phyloP scores from a whole-genome alignment of 2,329 filamentous ascomycete genomes.

The Ophiosphaerella narmari region DNA sequence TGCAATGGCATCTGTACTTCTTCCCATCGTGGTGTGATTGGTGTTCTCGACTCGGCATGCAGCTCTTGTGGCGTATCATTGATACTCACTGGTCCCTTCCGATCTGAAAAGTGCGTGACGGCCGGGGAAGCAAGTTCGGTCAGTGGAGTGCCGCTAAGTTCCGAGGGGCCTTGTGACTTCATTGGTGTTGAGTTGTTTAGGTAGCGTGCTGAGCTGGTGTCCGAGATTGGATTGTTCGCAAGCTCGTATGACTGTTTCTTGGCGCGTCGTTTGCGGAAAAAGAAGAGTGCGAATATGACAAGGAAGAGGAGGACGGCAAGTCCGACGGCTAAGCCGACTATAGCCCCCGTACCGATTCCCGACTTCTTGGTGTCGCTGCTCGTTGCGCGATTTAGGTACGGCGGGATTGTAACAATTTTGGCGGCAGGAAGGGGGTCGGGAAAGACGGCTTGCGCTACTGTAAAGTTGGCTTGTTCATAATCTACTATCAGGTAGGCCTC shows the following conservation, averaged over 20 bases:
- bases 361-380: slow-evolving; percentile 6
- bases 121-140: slow-evolving; percentile 27
- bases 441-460: slow-evolving; percentile 47
- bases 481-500: slow-evolving; percentile 61
- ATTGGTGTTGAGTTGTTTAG: slow-evolving; percentile 4
- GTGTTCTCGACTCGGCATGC: slow-evolving; percentile 22
- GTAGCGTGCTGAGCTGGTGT: slow-evolving; percentile 15
- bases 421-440: slow-evolving; percentile 36
- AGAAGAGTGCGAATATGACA: slow-evolving; percentile 21
- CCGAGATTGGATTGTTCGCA: slow-evolving; percentile 23
- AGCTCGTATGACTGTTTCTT: slow-evolving; percentile 25
- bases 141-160: slow-evolving; percentile 31
- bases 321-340: slow-evolving; percentile 40
- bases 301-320: slow-evolving; percentile 21
- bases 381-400: slow-evolving; percentile 5
- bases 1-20: slow-evolving; percentile 22
- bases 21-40: slow-evolving; percentile 26
- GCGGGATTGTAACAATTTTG: slow-evolving; percentile 33
- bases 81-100: slow-evolving; percentile 25
- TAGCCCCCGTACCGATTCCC: slow-evolving; percentile 31
- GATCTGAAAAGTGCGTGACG: slow-evolving; percentile 17
- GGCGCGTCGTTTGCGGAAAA: slow-evolving; percentile 28
- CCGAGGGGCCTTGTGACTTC: slow-evolving; percentile 24
- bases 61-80: slow-evolving; percentile 32
- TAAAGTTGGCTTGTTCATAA: slow-evolving; percentile 53